A percentile compares a stretch with the other conserved stretches of the same genome.
phyloP scores from a whole-genome alignment of 2,329 filamentous ascomycete species.

The Xylariaceae sp. region DNA sequence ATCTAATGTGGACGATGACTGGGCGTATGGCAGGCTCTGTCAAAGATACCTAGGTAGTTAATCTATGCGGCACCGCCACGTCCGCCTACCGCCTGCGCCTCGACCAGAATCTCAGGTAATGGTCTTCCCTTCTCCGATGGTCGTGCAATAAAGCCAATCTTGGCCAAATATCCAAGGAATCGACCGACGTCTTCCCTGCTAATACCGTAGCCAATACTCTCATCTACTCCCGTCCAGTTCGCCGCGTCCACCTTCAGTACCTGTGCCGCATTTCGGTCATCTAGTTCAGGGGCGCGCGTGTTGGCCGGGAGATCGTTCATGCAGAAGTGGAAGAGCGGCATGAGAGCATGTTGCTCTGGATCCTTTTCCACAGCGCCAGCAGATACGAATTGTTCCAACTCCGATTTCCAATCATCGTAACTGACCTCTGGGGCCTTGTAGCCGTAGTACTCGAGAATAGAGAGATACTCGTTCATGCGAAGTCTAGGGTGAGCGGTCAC shows the following conservation, averaged over 20 bases:
- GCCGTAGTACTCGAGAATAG: constrained; percentile 64
- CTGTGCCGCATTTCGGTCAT: constrained; percentile 62
- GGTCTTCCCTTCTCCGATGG: constrained; percentile 4
- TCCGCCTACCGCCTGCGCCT: constrained; percentile 2
- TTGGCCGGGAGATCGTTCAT: constrained; percentile 65
- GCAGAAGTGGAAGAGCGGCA: constrained; percentile 72
- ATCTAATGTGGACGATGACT: neutral
- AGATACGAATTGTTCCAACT: constrained; percentile 63
- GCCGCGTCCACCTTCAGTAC: constrained; percentile 59
- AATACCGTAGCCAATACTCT: constrained; percentile 50
- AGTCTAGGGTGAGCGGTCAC: constrained; percentile 76
- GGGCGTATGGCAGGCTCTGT: neutral
- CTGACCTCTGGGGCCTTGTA: constrained; percentile 62
- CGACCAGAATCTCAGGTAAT: neutral
- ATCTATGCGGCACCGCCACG: neutral
- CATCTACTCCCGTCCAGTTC: constrained; percentile 54
- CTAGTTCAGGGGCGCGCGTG: constrained; percentile 67
- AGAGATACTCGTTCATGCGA: constrained; percentile 72
- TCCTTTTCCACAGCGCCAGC: constrained; percentile 49
- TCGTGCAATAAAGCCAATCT: neutral
- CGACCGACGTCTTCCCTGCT: constrained; percentile 56
- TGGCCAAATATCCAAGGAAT: constrained; percentile 53
- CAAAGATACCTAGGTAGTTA: neutral
- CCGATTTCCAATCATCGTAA: constrained; percentile 64
- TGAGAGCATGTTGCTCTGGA: constrained; percentile 64